Base-by-base conservation (phyloP, 1,284 basidiomycete genomes). In the Abortiporus biennis region DNA sequence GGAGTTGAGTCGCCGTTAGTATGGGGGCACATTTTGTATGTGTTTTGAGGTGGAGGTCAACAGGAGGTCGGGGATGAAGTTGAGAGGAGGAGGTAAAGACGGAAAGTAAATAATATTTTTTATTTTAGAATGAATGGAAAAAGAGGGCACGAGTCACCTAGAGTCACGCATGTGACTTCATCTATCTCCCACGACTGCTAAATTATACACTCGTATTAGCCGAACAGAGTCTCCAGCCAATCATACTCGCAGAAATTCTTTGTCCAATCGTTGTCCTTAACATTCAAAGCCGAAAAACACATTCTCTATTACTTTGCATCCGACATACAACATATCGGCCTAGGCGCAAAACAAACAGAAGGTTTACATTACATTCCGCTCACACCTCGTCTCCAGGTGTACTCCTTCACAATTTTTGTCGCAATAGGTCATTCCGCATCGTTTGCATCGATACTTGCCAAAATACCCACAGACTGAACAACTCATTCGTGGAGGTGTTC, bases 381-480 rank as follows among this genome's bases (percentile, higher is more conserved):
- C 79, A 54, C 80, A 83, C 33, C 76, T 63, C 23, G 77, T 80
- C 56, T 82, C 80, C 34, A 72, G 65, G 49, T 83, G 80, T 0
- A 74, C 70, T 9, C 58, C 63, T 43, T 72, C 67, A 50, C 80
- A 83, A 31, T 69, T 72, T 38, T 68, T 56, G 54, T 74, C 74
- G 51, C 81, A 83, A 48, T 74, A 82, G 9, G 74, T 63, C 61
- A 79, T 64, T 0, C 71, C 70, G 55, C 80, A 84, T 52, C 66
- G 68, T 51, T 63, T 68, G 58, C 80, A 84, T 42, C 68, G 73
- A 53, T 84, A 84, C 12, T 66, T 65, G 5, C 78, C 80, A 71
- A 74, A 81, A 58, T 80, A 84, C 2, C 82, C 78, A 46, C 82
- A 85, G 20, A 83, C 76, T 2, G 79, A 74, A 54, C 82, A 85